Evolutionary conservation across 1,139 yeast genomes (phyloP), one percentile per base, ranked within the genome.

Genomic region (Hansenula lynferdii): DNA sequence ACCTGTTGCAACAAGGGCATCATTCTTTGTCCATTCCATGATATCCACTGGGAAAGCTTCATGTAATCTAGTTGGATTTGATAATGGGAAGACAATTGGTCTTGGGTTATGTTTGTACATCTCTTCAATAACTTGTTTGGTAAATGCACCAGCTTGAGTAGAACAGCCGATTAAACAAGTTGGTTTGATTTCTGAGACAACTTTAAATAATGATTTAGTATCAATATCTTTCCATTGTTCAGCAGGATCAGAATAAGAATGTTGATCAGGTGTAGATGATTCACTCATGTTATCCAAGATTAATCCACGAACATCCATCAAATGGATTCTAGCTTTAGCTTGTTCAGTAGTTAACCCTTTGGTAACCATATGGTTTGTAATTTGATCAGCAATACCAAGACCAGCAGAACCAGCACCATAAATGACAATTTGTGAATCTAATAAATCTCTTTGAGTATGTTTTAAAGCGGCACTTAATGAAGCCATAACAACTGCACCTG

Each of bases 341-440:
- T 83, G 78, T 52, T 82, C 86, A 9, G 57, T 61, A n/a, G 85
- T 65, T 39, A 84, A 71, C 41, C 96, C 96, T 56, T 83, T 85
- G 25, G 83, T 72, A 24, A 79, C 79, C 85, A 90, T 80, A 62
- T 89, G 95, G 61, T 80, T 86, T 36, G 78, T 85, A 47, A 92
- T 79, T 68, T 90, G 97, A 63, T 87, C 94, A 23, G 97, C 96
- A 60, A 92, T 85, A 49, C 97, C 97, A 47, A 87, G 68, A 45
- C 97, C 98, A 26, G 97, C 98, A 40, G 95, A 82, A 36, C 97
- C 97, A 16, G 97, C 96, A 47, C 98, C 98, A 60, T 80, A 90
- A 40, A 92, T 76, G 36, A 92, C 70, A 38, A 87, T 76, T 53
- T 75, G 65, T 31, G 84, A 69, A 42, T 86, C 92, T 35, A 77